These are phyloP conservation scores for Yueomyces sp. DNA, from an alignment of 805 yeast genomes.

Conservation along the genomic window DNA sequence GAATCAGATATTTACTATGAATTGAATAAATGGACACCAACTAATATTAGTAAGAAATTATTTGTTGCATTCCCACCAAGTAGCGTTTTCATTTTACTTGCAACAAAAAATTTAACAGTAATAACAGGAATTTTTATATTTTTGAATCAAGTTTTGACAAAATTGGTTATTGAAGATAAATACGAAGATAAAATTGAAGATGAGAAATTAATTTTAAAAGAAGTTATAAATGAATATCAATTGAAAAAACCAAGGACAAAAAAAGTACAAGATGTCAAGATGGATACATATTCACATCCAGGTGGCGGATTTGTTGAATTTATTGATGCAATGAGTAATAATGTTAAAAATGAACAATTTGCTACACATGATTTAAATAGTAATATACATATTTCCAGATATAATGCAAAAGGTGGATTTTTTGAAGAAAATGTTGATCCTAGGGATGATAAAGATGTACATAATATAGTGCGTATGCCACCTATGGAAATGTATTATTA, in stretches of 20 bases:
- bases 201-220: constrained; percentile 45
- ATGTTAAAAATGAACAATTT: constrained; percentile 28
- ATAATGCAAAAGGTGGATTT: constrained; percentile 18
- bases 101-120: constrained; percentile 25
- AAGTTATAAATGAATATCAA: constrained; percentile 50
- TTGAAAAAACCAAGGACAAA: constrained; percentile 37
- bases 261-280: constrained; percentile 50
- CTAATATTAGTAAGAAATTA: constrained; percentile 38
- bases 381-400: constrained; percentile 20
- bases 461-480: constrained; percentile 2
- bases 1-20: constrained; percentile 33
- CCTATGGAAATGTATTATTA: not conserved
- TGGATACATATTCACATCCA: constrained; percentile 38
- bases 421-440: constrained; percentile 8
- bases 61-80: constrained; percentile 49
- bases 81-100: constrained; percentile 30
- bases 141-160: constrained; percentile 26
- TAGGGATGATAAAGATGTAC: constrained; percentile 1
- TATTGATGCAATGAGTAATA: constrained; percentile 21
- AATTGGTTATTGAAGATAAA: constrained; percentile 27
- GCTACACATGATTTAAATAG: constrained; percentile 35
- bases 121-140: constrained; percentile 25
- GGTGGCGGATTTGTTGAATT: constrained; percentile 5
- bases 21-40: constrained; percentile 55
- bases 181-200: constrained; percentile 41